Evolutionary conservation across 139 green algal species (phyloP).

Genomic region (Dunaliella sp.): DNA sequence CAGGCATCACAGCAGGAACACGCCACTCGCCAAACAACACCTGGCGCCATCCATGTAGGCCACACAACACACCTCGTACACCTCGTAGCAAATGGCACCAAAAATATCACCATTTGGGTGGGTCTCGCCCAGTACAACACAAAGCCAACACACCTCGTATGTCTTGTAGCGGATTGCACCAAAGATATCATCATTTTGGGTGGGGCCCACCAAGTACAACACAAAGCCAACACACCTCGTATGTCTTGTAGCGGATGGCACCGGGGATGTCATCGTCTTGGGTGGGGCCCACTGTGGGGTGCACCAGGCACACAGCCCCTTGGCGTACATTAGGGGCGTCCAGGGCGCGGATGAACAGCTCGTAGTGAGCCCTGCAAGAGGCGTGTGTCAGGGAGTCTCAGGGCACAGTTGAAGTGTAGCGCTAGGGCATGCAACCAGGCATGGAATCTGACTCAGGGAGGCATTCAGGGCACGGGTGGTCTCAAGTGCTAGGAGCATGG

Average conservation of each 20-base stretch:
- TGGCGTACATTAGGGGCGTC: conserved; percentile 73
- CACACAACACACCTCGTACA: conserved; percentile 81
- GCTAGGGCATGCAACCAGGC: no score
- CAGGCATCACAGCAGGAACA: no score
- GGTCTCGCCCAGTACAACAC: no score
- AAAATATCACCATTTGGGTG: conserved; percentile 71
- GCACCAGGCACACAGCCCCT: conserved; percentile 74
- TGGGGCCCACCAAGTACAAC: no score
- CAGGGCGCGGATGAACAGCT: conserved; percentile 84
- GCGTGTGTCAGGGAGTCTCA: no score
- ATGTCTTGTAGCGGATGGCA: conserved; percentile 79
- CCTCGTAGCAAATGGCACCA: conserved; percentile 76
- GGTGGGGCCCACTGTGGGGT: conserved; percentile 84
- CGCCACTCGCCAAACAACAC: no score
- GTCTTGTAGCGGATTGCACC: conserved; percentile 82
- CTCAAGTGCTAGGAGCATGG: no score
- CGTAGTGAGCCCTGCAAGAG: conserved; percentile 71
- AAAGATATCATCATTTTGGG: conserved; percentile 69
- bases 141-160: conserved; percentile 81
- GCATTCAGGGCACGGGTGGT: no score
- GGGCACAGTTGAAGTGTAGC: no score
- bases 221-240: conserved; percentile 70
- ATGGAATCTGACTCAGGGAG: no score
- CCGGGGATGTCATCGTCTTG: conserved; percentile 82
- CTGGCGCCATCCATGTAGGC: no score